phyloP scores from a whole-genome alignment of 208 protist genomes.

The Crithidia brevicula region DNA sequence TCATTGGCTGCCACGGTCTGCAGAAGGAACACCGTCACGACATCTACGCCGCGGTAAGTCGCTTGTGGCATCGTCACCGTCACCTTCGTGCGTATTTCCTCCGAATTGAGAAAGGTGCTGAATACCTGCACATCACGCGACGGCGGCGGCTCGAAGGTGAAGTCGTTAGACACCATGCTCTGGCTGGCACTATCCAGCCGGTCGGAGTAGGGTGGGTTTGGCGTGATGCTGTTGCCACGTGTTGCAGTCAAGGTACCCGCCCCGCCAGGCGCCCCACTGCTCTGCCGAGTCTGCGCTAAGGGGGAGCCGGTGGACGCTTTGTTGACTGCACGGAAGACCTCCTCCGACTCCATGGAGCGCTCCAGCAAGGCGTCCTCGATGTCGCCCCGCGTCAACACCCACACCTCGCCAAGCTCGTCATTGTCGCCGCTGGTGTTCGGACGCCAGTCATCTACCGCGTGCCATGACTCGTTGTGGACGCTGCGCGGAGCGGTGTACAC shows the following conservation, averaged over 20 bases:
- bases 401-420: conserved; percentile 53
- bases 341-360: conserved; percentile 19
- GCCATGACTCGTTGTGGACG: conserved; percentile 19
- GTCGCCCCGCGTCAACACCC: conserved; percentile 47
- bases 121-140: conserved; percentile 73
- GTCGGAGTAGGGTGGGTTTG: conserved; percentile 5
- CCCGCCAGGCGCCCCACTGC: not conserved
- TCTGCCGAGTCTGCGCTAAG: not conserved
- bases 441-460: conserved; percentile 22
- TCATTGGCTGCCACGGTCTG: conserved; percentile 63
- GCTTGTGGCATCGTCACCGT: conserved; percentile 57
- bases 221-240: conserved; percentile 7
- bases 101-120: conserved; percentile 69
- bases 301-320: conserved; percentile 5
- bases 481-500: conserved; percentile 26
- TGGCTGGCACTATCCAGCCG: conserved; percentile 21
- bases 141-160: conserved; percentile 16
- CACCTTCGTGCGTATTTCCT: conserved; percentile 57
- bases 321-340: conserved; percentile 18
- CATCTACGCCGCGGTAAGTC: conserved; percentile 73
- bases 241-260: not conserved
- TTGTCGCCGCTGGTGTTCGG: conserved; percentile 16
- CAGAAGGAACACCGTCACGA: conserved; percentile 79
- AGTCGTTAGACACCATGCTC: conserved; percentile 23
- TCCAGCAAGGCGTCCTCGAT: conserved; percentile 38